Percentiles rank a stretch among this genome's conserved stretches.
phyloP scores from a whole-genome alignment of 371 early-diverging fungal genomes.

The Mortierella sp. region DNA sequence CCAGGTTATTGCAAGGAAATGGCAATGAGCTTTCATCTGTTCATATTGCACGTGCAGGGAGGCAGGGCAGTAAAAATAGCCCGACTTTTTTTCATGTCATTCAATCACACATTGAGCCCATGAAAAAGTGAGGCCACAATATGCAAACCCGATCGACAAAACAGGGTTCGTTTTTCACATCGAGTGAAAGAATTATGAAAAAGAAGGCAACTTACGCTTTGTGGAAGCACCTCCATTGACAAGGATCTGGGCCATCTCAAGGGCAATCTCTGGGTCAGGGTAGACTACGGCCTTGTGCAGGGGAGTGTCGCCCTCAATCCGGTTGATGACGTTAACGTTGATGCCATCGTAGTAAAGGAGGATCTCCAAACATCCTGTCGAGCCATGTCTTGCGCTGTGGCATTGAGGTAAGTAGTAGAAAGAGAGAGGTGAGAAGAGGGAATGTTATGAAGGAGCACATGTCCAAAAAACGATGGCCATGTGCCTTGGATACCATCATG shows the following conservation, averaged over 20 bases:
- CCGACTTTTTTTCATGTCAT: background rate
- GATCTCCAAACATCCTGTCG: conserved; percentile 70
- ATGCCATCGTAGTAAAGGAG: conserved; percentile 63
- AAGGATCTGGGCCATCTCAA: conserved; percentile 68
- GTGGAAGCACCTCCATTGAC: conserved; percentile 70
- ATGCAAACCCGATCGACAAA: conserved; percentile 4
- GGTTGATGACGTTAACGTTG: conserved; percentile 64
- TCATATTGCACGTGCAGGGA: conserved; percentile 1
- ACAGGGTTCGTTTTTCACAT: background rate
- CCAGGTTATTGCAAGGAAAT: conserved; percentile 6
- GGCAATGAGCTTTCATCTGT: background rate
- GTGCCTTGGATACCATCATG: background rate
- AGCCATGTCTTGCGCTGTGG: conserved; percentile 69
- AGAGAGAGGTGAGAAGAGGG: background rate
- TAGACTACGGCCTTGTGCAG: conserved; percentile 74
- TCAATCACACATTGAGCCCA: conserved; percentile 5
- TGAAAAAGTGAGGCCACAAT: background rate
- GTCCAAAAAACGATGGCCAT: background rate
- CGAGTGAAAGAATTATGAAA: background rate
- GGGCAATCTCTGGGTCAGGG: conserved; percentile 63
- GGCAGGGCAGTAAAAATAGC: conserved; percentile 3
- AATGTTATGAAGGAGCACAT: background rate
- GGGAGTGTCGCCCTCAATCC: conserved; percentile 71
- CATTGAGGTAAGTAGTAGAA: background rate
- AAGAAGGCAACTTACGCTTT: conserved; percentile 41